Conservation (phyloP, 2,329 filamentous ascomycete genomes). For the Diaporthe citriasiana region DNA sequence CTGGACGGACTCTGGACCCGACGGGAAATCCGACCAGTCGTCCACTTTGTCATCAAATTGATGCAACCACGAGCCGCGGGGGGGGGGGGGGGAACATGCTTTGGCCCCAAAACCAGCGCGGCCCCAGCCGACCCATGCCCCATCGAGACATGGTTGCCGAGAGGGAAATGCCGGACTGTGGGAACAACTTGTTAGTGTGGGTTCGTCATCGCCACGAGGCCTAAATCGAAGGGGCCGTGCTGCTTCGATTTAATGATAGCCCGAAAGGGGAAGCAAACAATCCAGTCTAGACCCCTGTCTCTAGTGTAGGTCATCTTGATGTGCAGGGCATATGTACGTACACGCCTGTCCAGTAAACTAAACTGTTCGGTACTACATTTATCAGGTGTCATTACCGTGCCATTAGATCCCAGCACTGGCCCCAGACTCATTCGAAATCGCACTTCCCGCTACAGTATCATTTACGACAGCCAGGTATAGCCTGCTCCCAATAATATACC, state of each 20-base stretch:
- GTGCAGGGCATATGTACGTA: not conserved
- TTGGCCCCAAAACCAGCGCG: not conserved
- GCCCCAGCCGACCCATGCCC: not conserved
- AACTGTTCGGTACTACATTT: not conserved
- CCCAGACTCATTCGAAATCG: not conserved
- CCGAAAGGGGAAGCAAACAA: not conserved
- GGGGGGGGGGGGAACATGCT: constrained; percentile 9
- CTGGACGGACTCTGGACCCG: constrained; percentile 12
- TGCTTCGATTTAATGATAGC: constrained; percentile 12
- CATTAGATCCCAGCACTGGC: not conserved
- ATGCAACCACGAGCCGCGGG: constrained; percentile 18
- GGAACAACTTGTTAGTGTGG: not conserved
- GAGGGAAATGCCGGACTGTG: not conserved
- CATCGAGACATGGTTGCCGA: constrained; percentile 21
- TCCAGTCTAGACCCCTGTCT: no score
- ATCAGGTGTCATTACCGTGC: not conserved
- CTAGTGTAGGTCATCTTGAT: not conserved
- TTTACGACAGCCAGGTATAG: not conserved
- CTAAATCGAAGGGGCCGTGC: not conserved
- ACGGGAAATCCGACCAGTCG: constrained; percentile 8
- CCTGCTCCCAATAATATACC: not conserved
- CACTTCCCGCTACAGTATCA: not conserved
- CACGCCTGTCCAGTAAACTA: not conserved
- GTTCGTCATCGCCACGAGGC: constrained; percentile 4
- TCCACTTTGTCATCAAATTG: not conserved